Base-by-base conservation (phyloP, 148 eudicot genomes). In the Hydrangea macrophylla region DNA sequence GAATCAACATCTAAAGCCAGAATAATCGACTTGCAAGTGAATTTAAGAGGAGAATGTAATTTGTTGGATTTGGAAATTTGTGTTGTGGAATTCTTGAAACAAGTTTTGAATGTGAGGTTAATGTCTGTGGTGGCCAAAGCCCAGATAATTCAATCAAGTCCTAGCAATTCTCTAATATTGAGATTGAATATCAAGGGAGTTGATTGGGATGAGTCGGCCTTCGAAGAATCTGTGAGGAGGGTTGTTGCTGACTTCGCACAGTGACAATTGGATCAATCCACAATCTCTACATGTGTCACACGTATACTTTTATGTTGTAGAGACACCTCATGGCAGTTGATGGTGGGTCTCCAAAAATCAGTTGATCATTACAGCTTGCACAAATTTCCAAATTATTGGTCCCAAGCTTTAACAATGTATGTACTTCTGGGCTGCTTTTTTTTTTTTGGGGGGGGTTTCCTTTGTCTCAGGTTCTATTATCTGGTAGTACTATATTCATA, bases 161-260 rank as follows among this genome's bases (percentile, higher is more conserved):
- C 62, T 31, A 56, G 76, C 11, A 79, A 77, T 50, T 64, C 64
- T 27, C 65, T 81, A 12, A 58, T 62, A 6, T 62, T 88, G 67
- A 86, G 92, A 77, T 68, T 92, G 37, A 80, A 60, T 64, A 81
- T 90, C 77, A 77, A 92, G 93, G 97, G 82, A 26, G 67, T 24
- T 37, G 89, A 88, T 27, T 91, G 90, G 90, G 88, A 88, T 76
- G 80, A 84, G 71, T 56, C 84, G 27, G 64, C 77, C 73, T 83
- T 91, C 82, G 81, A 54, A 63, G 97, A 91, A 86, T 90, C 91
- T 31, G 74, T 83, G 35, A 73, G 35, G 50, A 88, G 88, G 64
- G 76, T 81, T 57, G 73, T 88, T 65, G 84, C 76, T 69, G 82
- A 83, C 62, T 20, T 80, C 71, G 78, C 65, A 37, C 64, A 61